Evolutionary conservation across 192 early-diverging fungal genomes (phyloP).

Genomic region (Mortierella hygrophila): DNA sequence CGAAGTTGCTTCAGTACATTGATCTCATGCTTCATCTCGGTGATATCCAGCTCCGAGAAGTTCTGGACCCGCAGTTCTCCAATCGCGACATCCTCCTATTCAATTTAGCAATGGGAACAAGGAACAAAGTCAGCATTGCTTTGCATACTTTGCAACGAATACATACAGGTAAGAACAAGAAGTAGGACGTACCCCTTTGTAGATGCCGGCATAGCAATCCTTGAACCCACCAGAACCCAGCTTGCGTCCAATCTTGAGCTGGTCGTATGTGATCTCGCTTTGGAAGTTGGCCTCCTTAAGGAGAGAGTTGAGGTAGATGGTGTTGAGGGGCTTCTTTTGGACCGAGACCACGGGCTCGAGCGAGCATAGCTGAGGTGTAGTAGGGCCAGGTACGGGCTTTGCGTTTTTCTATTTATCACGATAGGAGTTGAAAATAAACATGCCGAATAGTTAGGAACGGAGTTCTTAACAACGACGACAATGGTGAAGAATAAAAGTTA

Average conservation of each 20-base stretch:
- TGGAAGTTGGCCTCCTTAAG: slow-evolving; percentile 57
- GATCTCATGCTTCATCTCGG: slow-evolving; percentile 83
- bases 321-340: slow-evolving; percentile 56
- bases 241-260: slow-evolving; percentile 72
- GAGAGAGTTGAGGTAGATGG: slow-evolving; percentile 61
- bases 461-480: neutral
- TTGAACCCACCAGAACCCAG: slow-evolving; percentile 84
- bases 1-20: slow-evolving; percentile 82
- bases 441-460: neutral
- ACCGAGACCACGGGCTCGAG: slow-evolving; percentile 58
- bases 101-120: neutral
- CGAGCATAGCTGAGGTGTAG: slow-evolving; percentile 71
- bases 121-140: neutral
- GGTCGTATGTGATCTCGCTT: slow-evolving; percentile 72
- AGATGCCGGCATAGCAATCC: slow-evolving; percentile 79
- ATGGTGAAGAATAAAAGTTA: neutral
- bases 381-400: slow-evolving; percentile 75
- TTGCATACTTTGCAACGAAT: neutral
- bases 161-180: neutral
- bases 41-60: slow-evolving; percentile 76
- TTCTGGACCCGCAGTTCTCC: slow-evolving; percentile 77
- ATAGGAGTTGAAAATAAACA: neutral
- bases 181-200: slow-evolving; percentile 62
- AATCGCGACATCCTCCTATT: slow-evolving; percentile 75
- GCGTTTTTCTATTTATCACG: slow-evolving; percentile 67